Evolutionary conservation across 2,329 filamentous ascomycete genomes (phyloP).

Genomic region (Colletotrichum godetiae): DNA sequence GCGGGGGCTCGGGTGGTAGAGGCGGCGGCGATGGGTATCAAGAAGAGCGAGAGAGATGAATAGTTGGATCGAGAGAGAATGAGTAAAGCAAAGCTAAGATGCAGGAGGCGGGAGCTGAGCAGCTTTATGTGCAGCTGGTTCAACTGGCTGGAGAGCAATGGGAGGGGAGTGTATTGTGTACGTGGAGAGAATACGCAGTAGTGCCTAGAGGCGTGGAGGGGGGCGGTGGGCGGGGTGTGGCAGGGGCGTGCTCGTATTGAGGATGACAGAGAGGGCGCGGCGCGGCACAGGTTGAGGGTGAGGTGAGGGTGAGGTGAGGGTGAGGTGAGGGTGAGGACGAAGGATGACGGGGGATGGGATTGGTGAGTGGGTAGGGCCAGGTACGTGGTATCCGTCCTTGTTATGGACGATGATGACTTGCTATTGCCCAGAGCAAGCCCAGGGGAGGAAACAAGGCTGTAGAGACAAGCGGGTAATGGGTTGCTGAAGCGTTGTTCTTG

Average conservation of each 20-base stretch:
- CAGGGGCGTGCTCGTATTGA: slow-evolving; percentile 35
- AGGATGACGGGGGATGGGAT: neutral
- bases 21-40: slow-evolving; percentile 31
- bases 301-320: slow-evolving; percentile 22
- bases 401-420: slow-evolving; percentile 2
- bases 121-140: slow-evolving; percentile 38
- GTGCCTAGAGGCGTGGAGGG: slow-evolving; percentile 30
- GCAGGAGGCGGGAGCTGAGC: slow-evolving; percentile 37
- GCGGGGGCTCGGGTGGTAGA: neutral
- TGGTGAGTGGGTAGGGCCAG: neutral
- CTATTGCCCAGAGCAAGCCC: neutral
- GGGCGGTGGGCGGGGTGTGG: slow-evolving; percentile 33
- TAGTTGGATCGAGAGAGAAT: slow-evolving; percentile 33
- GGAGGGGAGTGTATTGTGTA: slow-evolving; percentile 35
- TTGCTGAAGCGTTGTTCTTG: neutral
- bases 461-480: neutral
- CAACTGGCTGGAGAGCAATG: slow-evolving; percentile 10
- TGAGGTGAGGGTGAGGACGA: slow-evolving; percentile 18
- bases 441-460: slow-evolving; percentile 11
- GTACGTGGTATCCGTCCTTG: neutral
- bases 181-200: slow-evolving; percentile 35
- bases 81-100: slow-evolving; percentile 22
- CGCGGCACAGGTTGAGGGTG: slow-evolving; percentile 17
- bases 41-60: slow-evolving; percentile 35
- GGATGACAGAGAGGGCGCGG: slow-evolving; percentile 21